Evolutionary conservation across 2,329 filamentous ascomycete species (phyloP), one percentile per base, ranked within the genome.

Genomic region (Fusarium sp.): DNA sequence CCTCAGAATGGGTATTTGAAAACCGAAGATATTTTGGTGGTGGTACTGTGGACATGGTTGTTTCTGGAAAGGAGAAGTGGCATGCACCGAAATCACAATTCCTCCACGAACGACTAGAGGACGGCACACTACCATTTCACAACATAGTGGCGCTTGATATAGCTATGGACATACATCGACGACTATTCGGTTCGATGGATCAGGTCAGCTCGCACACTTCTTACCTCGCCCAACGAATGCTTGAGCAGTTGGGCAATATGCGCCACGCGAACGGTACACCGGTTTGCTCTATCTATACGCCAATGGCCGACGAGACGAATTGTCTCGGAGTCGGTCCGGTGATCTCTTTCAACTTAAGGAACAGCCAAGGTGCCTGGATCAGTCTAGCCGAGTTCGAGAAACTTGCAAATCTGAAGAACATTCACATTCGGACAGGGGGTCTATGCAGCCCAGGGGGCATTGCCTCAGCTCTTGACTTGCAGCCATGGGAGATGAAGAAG

Each of bases 371-470:
- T 1, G 86, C 86, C 28, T 97, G 93, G 91, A 78, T 96, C 51
- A 92, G 92, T 68, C 90, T 94, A 65, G 84, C 88, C 15, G 94
- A 98, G 75, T 89, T 98, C 19, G 94, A 98, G 76, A 97, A 95
- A 77, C 83, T 97, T 22, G 92, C 94, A 8, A 85, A 87, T 4
- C 82, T 97, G 20, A 92, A 91, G 68, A 87, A 88, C 48, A 91
- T 98, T 41, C 93, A 97, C 73, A 81, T 98, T 19, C 88, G 96
- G 37, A 97, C 93, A 1, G 96, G 96, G 7, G 92, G 93, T 0
- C 83, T 97, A 2, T 99, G 96, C 79, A 97, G 97, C 72, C 95
- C 96, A 2, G 96, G 94, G 11, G 94, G 94, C 2, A 87, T 97
- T 59, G 91, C 94, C 15, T 83, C 85, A 2, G 87, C 89, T 20